Evolutionary conservation across 75 land plant species (phyloP), one percentile per base, ranked within the genome.

Genomic region (Pinus tabuliformis): DNA sequence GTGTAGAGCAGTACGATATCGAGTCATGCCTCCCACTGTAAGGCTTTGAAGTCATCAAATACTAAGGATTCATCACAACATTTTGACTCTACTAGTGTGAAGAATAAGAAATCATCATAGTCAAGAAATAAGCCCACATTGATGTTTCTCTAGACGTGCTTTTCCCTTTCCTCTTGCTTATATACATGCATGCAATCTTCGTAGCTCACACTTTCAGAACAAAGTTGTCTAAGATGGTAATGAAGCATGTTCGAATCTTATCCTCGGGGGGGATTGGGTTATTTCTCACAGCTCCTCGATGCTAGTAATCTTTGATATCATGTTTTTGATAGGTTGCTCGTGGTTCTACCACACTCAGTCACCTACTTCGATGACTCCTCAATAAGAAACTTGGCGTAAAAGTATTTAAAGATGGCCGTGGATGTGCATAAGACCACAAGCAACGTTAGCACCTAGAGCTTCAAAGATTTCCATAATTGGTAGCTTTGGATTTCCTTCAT

Each of bases 201-300:
- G 2, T 33, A 15, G 91, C 88, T 6, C 33, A 89, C 58, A 91
- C 91, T 9, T 65, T 89, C 1, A 79, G 93, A 7, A 74, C 93
- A 26, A 78, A 78, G 21, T 74, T 93, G 20, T 91, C 91, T 18
- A 81, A 80, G 49, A 76, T 90, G 20, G 75, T 93, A 1, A 91
- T 91, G 6, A 71, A 74, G 15, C 88, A 89, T 13, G 89, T 93
- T 17, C 80, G 91, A 56, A 71, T 88, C 59, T 81, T 88, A 9
- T 81, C 91, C 30, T 58, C 91, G 0, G 89, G 83, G 18, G 95
- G 92, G 2, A 90, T 93, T 66, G 91, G 95, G 11, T 83, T 93
- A 24, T 93, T 90, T 75, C 78, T 90, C 6, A 62, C 76, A 86
- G 82, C 82, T 42, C 85, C 21, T 82, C 90, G 71, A 81, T 83